phyloP scores from a whole-genome alignment of 331 rosid genomes.

The Arachis monticola region DNA sequence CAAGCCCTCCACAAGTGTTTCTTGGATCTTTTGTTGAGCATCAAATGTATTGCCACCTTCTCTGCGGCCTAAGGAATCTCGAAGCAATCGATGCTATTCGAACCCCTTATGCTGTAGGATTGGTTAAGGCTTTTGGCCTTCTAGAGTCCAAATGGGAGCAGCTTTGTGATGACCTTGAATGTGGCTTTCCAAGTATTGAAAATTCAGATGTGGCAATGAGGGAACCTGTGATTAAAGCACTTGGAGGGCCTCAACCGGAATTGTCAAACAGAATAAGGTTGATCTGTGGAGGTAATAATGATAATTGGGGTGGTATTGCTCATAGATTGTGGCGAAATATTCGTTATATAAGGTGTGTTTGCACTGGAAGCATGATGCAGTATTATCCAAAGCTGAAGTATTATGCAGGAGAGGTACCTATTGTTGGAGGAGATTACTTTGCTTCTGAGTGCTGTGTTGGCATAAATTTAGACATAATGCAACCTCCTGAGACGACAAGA shows the following conservation, averaged over 20 bases:
- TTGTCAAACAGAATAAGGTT: conserved; percentile 51
- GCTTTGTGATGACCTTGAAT: conserved; percentile 59
- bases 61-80: conserved; percentile 58
- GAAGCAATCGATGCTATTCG: conserved; percentile 55
- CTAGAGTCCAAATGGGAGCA: conserved; percentile 65
- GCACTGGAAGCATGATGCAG: conserved; percentile 69
- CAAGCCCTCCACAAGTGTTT: conserved; percentile 67
- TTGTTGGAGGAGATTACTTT: conserved; percentile 65
- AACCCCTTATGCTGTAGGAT: conserved; percentile 62
- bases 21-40: conserved; percentile 62
- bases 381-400: conserved; percentile 57
- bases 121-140: conserved; percentile 48
- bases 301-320: conserved; percentile 59
- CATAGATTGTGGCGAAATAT: conserved; percentile 59
- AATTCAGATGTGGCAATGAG: conserved; percentile 55
- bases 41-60: conserved; percentile 75
- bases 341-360: conserved; percentile 60
- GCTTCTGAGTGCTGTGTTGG: conserved; percentile 72
- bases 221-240: conserved; percentile 48
- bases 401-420: conserved; percentile 62
- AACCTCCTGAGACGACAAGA: conserved; percentile 58
- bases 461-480: conserved; percentile 57
- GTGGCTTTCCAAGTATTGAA: conserved; percentile 53
- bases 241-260: conserved; percentile 63
- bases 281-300: conserved; percentile 47